These are phyloP conservation scores for Verticillium longisporum DNA, from an alignment of 2,329 filamentous ascomycete species.

Conservation along the genomic window DNA sequence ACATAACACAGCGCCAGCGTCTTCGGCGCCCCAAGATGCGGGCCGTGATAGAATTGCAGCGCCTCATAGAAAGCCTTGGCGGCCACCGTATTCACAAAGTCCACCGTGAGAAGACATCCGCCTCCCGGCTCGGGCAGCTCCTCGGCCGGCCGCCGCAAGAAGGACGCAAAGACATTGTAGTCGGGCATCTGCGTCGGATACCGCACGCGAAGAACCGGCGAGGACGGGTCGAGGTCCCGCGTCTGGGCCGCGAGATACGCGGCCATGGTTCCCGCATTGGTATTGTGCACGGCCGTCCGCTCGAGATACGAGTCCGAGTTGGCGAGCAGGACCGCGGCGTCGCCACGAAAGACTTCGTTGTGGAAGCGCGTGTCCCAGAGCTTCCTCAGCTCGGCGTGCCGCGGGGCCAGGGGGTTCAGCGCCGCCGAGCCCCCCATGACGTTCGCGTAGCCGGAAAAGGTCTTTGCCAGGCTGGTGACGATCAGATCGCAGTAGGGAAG, in stretches of 20 bases:
- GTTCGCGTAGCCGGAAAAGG: slow-evolving; percentile 49
- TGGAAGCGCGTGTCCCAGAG: slow-evolving; percentile 13
- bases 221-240: slow-evolving; percentile 19
- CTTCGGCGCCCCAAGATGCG: slow-evolving; percentile 46
- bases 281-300: slow-evolving; percentile 30
- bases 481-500: slow-evolving; percentile 41
- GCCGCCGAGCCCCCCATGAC: slow-evolving; percentile 45
- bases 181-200: slow-evolving; percentile 34
- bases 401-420: slow-evolving; percentile 37
- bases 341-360: slow-evolving; percentile 40
- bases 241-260: slow-evolving; percentile 23
- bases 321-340: slow-evolving; percentile 36
- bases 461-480: slow-evolving; percentile 48
- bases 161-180: slow-evolving; percentile 27
- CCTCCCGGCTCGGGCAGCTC: slow-evolving; percentile 44
- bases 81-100: slow-evolving; percentile 34
- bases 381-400: slow-evolving; percentile 29
- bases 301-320: slow-evolving; percentile 37
- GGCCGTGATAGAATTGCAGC: slow-evolving; percentile 40
- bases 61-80: slow-evolving; percentile 42
- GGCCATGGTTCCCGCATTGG: slow-evolving; percentile 36
- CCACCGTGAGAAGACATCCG: slow-evolving; percentile 46
- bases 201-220: slow-evolving; percentile 30
- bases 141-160: slow-evolving; percentile 27
- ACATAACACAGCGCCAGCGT: slow-evolving; percentile 43